These are phyloP conservation scores for Aspergillus neotritici DNA, from an alignment of 2,329 filamentous ascomycete species.

Conservation along the genomic window DNA sequence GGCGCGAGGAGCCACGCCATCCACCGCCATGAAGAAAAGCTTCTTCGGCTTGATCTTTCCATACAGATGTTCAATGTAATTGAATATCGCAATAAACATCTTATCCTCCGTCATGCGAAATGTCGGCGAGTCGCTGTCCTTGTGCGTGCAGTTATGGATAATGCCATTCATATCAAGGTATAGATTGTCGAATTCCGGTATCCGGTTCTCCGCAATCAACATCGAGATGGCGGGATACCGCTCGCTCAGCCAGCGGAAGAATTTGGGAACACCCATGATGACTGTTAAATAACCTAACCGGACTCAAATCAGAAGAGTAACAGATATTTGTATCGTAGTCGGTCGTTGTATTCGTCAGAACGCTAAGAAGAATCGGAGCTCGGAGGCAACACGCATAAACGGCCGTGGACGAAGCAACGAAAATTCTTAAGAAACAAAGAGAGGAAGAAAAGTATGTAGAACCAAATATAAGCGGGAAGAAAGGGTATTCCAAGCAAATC, in stretches of 20 bases:
- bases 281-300: conserved; percentile 15
- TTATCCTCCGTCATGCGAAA: conserved; percentile 95
- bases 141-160: conserved; percentile 99
- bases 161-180: conserved; percentile 94
- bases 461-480: conserved; percentile 14
- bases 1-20: conserved; percentile 91
- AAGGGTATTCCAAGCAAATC: conserved; percentile 10
- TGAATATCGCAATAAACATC: conserved; percentile 99
- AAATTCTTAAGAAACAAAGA: conserved; percentile 16
- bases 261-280: conserved; percentile 70
- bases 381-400: conserved; percentile 13
- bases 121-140: conserved; percentile 84
- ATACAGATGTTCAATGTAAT: conserved; percentile 98
- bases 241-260: conserved; percentile 99
- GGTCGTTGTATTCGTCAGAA: conserved; percentile 19
- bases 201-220: conserved; percentile 96
- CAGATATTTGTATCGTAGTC: background rate
- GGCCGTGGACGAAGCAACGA: conserved; percentile 14
- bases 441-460: background rate
- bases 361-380: conserved; percentile 17
- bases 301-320: conserved; percentile 1
- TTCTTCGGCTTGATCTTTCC: conserved; percentile 98
- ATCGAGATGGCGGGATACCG: conserved; percentile 97
- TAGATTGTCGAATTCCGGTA: conserved; percentile 96
- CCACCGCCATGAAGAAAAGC: conserved; percentile 99